A percentile compares a stretch with the other conserved stretches of the same genome.
Conservation (phyloP, 2,329 filamentous ascomycete species). For the Diaporthe vexans region DNA sequence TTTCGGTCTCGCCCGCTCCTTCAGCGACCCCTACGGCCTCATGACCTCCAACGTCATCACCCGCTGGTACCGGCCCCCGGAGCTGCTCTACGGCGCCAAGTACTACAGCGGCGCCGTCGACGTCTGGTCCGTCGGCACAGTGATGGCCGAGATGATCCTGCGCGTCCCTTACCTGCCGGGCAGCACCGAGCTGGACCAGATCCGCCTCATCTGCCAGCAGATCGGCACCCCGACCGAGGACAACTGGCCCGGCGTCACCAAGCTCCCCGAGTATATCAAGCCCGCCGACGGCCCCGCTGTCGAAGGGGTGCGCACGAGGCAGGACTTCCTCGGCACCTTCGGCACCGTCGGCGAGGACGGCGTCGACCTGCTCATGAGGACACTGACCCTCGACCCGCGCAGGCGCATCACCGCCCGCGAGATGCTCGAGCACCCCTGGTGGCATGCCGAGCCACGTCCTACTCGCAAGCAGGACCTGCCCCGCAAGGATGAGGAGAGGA, state of each 20-base stretch:
- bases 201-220: conserved; percentile 84
- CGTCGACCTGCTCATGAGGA: conserved; percentile 89
- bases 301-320: conserved; percentile 73
- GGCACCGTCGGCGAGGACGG: conserved; percentile 85
- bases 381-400: conserved; percentile 87
- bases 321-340: conserved; percentile 83
- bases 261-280: conserved; percentile 84
- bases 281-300: conserved; percentile 63
- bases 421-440: conserved; percentile 88
- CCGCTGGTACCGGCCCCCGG: conserved; percentile 94
- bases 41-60: conserved; percentile 99
- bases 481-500: conserved; percentile 79
- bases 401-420: conserved; percentile 83
- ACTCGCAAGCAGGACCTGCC: conserved; percentile 87
- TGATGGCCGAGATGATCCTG: conserved; percentile 91
- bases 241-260: conserved; percentile 93
- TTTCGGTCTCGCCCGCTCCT: conserved; percentile 93
- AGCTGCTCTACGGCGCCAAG: conserved; percentile 90
- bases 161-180: conserved; percentile 87
- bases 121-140: conserved; percentile 92
- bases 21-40: conserved; percentile 86
- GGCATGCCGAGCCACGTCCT: conserved; percentile 85
- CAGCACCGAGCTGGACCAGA: conserved; percentile 87
- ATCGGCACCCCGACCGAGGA: conserved; percentile 94
- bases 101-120: conserved; percentile 94